Evolutionary conservation across 1,139 yeast species (phyloP).

Genomic region (Zygosaccharomyces pseudobailii): DNA sequence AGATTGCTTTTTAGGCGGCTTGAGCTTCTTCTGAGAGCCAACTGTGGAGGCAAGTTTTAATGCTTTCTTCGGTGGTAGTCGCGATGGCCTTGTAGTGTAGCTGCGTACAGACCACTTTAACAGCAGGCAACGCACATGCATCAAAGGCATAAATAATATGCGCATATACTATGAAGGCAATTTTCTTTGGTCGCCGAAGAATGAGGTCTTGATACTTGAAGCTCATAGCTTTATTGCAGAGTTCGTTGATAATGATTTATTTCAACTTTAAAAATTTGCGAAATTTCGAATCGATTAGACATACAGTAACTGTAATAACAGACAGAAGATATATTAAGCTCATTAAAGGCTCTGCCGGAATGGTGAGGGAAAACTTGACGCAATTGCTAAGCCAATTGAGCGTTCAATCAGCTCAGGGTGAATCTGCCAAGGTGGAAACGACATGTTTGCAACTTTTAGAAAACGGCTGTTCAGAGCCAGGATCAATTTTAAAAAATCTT

Average conservation of each 20-base stretch:
- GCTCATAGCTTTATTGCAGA: not conserved
- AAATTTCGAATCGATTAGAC: not conserved
- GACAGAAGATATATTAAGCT: not conserved
- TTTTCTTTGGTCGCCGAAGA: too few relatives aligned
- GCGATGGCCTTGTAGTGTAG: slow-evolving; percentile 5
- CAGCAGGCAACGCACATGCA: not conserved
- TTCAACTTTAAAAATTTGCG: slow-evolving; percentile 6
- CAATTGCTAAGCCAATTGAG: slow-evolving; percentile 45
- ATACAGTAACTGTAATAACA: not conserved
- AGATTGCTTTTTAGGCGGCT: not conserved
- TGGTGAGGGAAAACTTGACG: slow-evolving; percentile 35
- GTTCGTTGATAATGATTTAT: slow-evolving; percentile 2
- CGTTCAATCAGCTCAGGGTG: slow-evolving; percentile 43
- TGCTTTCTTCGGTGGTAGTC: slow-evolving; percentile 4
- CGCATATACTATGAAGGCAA: not conserved
- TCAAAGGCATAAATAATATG: not conserved
- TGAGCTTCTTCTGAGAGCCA: slow-evolving; percentile 4
- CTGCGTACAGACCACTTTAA: slow-evolving; percentile 3
- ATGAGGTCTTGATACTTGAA: not conserved
- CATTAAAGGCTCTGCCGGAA: slow-evolving; percentile 4
- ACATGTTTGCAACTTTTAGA: slow-evolving; percentile 42
- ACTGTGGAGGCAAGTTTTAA: slow-evolving; percentile 10
- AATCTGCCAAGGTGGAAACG: slow-evolving; percentile 45
- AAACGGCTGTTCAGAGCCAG: slow-evolving; percentile 41
- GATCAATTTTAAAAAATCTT: slow-evolving; percentile 44